Percentiles rank a stretch among this genome's conserved stretches.
Conservation (phyloP, 345 rosid species). For the Linum tenue region DNA sequence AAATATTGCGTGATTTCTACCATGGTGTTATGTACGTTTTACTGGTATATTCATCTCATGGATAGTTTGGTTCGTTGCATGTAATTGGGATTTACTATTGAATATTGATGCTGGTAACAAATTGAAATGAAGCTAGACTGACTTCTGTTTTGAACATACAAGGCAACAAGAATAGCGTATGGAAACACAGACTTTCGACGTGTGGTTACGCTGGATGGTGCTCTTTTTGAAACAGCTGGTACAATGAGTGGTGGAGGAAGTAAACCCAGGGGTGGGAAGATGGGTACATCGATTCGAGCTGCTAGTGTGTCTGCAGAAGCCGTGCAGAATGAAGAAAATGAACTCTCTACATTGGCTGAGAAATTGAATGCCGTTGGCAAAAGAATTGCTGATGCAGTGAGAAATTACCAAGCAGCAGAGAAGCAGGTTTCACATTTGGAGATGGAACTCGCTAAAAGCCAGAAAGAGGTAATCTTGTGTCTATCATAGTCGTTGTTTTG, state of each 20-base stretch:
- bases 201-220: conserved; percentile 91
- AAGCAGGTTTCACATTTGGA: conserved; percentile 48
- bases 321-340: conserved; percentile 58
- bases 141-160: conserved; percentile 16
- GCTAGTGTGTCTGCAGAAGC: conserved; percentile 65
- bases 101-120: not conserved
- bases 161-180: conserved; percentile 89
- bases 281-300: conserved; percentile 87
- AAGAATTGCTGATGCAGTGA: conserved; percentile 55
- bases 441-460: conserved; percentile 85
- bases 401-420: conserved; percentile 54
- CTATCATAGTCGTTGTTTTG: not conserved
- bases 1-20: not conserved
- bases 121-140: not conserved
- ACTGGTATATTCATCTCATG: not conserved
- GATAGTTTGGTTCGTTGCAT: not conserved
- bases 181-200: conserved; percentile 70
- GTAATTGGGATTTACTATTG: not conserved
- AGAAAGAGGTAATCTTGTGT: conserved; percentile 53
- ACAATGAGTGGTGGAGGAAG: conserved; percentile 99
- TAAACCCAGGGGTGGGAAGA: conserved; percentile 93
- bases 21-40: not conserved
- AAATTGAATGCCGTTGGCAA: conserved; percentile 46
- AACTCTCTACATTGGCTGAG: conserved; percentile 50
- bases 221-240: conserved; percentile 92